Percentiles rank a stretch among this genome's conserved stretches.
Conservation (phyloP, 106 monocot genomes). For the Iris macrosiphon region DNA sequence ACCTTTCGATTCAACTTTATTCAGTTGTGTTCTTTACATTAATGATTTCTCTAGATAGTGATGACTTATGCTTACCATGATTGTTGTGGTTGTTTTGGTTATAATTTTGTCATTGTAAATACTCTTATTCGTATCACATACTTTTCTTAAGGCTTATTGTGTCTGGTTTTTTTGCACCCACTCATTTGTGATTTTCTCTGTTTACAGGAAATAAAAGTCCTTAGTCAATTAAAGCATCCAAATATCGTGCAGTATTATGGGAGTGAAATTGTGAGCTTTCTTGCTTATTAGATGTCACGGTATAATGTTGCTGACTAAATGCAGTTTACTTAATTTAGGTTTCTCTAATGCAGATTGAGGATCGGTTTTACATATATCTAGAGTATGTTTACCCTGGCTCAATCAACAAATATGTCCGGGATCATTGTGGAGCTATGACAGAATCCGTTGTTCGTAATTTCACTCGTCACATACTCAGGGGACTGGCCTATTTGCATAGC, state of each 20-base stretch:
- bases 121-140: too few relatives aligned
- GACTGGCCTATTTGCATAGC: conserved; percentile 79
- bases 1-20: too few relatives aligned
- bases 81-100: too few relatives aligned
- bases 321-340: not conserved
- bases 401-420: conserved; percentile 83
- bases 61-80: too few relatives aligned
- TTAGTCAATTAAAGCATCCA: conserved; percentile 88
- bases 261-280: conserved; percentile 71
- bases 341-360: conserved; percentile 53
- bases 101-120: too few relatives aligned
- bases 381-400: conserved; percentile 96
- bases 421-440: conserved; percentile 82
- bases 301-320: conserved; percentile 3
- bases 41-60: too few relatives aligned
- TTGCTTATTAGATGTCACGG: not conserved
- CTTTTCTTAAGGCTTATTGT: too few relatives aligned
- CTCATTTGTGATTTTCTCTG: not conserved
- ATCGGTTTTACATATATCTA: conserved; percentile 80
- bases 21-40: too few relatives aligned
- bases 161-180: too few relatives aligned
- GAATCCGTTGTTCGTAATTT: conserved; percentile 98
- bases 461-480: conserved; percentile 87
- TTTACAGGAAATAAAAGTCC: conserved; percentile 94
- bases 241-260: conserved; percentile 98